Evolutionary conservation across 1,139 yeast genomes (phyloP).

Genomic region (Arxiozyma slooffiae): DNA sequence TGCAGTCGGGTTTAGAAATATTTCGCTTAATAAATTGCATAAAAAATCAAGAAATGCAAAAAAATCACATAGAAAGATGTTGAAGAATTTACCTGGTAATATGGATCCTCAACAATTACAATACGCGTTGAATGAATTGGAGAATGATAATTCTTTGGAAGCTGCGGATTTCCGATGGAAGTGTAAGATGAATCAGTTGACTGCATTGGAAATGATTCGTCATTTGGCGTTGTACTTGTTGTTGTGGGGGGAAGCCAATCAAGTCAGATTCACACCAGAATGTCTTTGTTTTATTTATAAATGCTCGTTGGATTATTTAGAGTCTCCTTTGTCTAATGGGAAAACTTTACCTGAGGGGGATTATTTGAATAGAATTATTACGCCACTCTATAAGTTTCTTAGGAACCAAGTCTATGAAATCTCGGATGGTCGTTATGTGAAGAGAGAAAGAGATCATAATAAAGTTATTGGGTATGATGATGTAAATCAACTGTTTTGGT

Average conservation of each 20-base stretch:
- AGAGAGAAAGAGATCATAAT: constrained; percentile 95
- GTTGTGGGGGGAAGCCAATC: constrained; percentile 98
- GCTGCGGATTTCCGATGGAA: constrained; percentile 85
- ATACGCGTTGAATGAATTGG: constrained; percentile 49
- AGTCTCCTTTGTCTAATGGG: constrained; percentile 85
- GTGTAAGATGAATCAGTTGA: constrained; percentile 56
- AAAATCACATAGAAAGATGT: constrained; percentile 53
- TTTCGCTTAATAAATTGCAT: constrained; percentile 53
- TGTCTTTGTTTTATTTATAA: constrained; percentile 86
- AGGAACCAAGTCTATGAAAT: constrained; percentile 95
- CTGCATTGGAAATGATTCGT: constrained; percentile 73
- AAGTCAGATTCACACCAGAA: constrained; percentile 91
- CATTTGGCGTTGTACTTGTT: constrained; percentile 83
- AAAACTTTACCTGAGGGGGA: constrained; percentile 92
- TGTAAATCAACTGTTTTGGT: constrained; percentile 97
- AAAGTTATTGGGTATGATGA: constrained; percentile 94
- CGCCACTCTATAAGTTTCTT: constrained; percentile 82
- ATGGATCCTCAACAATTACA: constrained; percentile 21
- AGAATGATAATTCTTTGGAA: constrained; percentile 73
- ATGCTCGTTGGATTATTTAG: constrained; percentile 80
- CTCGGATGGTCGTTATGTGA: constrained; percentile 87
- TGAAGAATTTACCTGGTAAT: constrained; percentile 31
- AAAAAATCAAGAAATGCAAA: constrained; percentile 46
- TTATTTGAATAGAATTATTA: constrained; percentile 79
- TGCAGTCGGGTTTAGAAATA: constrained; percentile 64